phyloP scores from a whole-genome alignment of 441 rosid species.

The Arabidopsis lyrata region DNA sequence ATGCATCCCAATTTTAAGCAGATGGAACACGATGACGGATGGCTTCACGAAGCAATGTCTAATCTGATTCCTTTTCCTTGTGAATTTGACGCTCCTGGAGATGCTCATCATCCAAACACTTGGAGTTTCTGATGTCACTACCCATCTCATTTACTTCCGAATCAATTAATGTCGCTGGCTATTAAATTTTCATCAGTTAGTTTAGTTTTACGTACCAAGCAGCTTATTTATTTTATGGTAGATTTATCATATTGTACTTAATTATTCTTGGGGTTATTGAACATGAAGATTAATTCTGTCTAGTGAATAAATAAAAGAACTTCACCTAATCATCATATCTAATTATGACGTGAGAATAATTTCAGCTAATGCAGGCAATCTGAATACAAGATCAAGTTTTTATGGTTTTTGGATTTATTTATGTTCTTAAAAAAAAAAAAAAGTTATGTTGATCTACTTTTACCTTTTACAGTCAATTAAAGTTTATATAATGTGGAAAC shows the following conservation, averaged over 20 bases:
- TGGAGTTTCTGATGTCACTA: conserved; percentile 43
- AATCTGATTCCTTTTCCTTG: conserved; percentile 66
- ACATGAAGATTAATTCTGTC: conserved; percentile 43
- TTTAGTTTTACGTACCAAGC: conserved; percentile 27
- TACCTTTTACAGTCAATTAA: conserved; percentile 22
- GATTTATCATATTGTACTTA: conserved; percentile 37
- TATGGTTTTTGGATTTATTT: conserved; percentile 4
- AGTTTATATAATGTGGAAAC: conserved; percentile 19
- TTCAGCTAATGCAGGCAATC: conserved; percentile 30
- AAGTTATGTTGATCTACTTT: background rate
- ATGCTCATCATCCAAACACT: conserved; percentile 42
- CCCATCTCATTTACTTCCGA: conserved; percentile 1
- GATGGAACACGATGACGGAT: conserved; percentile 75
- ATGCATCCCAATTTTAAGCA: conserved; percentile 36
- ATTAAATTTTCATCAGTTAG: conserved; percentile 30
- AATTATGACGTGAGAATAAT: conserved; percentile 6
- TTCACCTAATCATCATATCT: conserved; percentile 26
- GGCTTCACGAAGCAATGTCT: conserved; percentile 88
- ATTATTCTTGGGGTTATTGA: conserved; percentile 27
- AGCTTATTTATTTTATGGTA: conserved; percentile 31
- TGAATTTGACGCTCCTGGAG: conserved; percentile 41
- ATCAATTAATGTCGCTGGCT: conserved; percentile 34
- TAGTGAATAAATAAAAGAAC: conserved; percentile 24
- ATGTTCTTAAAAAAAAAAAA: background rate
- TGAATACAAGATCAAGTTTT: conserved; percentile 20